Percentiles rank a stretch among this genome's conserved stretches.
Conservation (phyloP, 2,329 filamentous ascomycete genomes). For the Cladosporium austrohemisphaericum region DNA sequence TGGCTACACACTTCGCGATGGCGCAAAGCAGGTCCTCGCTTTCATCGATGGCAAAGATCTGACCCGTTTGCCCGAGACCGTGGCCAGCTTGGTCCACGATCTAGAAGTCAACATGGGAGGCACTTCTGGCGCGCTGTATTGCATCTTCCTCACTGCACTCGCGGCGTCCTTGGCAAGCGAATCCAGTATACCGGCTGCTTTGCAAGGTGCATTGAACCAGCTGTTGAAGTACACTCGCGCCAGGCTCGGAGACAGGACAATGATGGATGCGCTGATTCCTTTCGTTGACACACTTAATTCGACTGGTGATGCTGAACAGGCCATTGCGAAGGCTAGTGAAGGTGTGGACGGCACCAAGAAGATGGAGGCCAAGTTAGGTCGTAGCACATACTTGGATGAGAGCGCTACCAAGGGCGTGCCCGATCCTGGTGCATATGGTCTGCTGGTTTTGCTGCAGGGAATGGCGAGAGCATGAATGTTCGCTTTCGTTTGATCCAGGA, state of each 20-base stretch:
- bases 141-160: slow-evolving; percentile 34
- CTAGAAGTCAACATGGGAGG: slow-evolving; percentile 37
- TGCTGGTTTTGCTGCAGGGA: slow-evolving; percentile 34
- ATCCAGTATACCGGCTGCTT: slow-evolving; percentile 22
- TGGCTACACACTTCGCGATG: slow-evolving; percentile 35
- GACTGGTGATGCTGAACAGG: slow-evolving; percentile 22
- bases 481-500: background rate
- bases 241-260: slow-evolving; percentile 33
- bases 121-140: slow-evolving; percentile 35
- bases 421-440: slow-evolving; percentile 36
- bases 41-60: slow-evolving; percentile 33
- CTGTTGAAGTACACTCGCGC: slow-evolving; percentile 34
- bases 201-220: slow-evolving; percentile 27
- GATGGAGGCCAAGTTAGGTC: slow-evolving; percentile 34
- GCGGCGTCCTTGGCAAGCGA: slow-evolving; percentile 27
- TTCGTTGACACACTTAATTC: slow-evolving; percentile 29
- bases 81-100: slow-evolving; percentile 30
- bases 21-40: slow-evolving; percentile 33
- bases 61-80: slow-evolving; percentile 23
- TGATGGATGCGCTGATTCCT: slow-evolving; percentile 37
- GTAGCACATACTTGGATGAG: slow-evolving; percentile 36
- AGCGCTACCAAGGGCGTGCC: slow-evolving; percentile 35
- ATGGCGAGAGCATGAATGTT: slow-evolving; percentile 21
- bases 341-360: slow-evolving; percentile 35
- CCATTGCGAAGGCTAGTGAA: slow-evolving; percentile 25